A percentile compares a stretch with the other conserved stretches of the same genome.
Evolutionary conservation across 768 basidiomycete genomes (phyloP).

Genomic region (Cubamyces sp.): DNA sequence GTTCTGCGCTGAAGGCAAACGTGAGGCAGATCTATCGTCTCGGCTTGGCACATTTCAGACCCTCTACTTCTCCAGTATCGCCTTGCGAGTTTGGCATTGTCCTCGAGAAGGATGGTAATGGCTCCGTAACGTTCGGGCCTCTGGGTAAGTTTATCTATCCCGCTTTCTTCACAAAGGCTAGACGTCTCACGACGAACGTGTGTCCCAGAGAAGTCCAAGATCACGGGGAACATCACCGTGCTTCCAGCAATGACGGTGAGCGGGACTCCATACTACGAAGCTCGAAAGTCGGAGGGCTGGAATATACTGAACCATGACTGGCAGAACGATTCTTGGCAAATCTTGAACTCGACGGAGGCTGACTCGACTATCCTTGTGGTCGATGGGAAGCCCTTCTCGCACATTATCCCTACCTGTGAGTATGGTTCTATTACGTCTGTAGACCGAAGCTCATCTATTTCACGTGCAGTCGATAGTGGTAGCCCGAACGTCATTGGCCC

Average conservation of each 20-base stretch:
- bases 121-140: constrained; percentile 8
- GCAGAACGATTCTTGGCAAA: constrained; percentile 15
- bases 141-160: constrained; percentile 9
- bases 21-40: not conserved
- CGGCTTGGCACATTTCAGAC: too few species aligned
- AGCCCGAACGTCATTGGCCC: constrained; percentile 22
- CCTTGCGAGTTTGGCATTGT: constrained; percentile 21
- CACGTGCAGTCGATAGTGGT: constrained; percentile 14
- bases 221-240: constrained; percentile 8
- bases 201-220: constrained; percentile 13
- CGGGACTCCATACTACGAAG: too few species aligned
- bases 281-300: too few species aligned
- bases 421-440: not conserved
- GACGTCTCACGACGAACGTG: too few species aligned
- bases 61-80: too few species aligned
- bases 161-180: too few species aligned
- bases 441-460: not conserved
- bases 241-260: constrained; percentile 1
- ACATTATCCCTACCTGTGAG: constrained; percentile 12
- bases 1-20: constrained; percentile 11
- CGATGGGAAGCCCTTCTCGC: constrained; percentile 16
- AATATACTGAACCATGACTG: too few species aligned
- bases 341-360: constrained; percentile 8
- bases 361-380: constrained; percentile 13
- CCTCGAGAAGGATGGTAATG: constrained; percentile 4